Conservation (phyloP, 83 land plant genomes). For the Thuja plicata region DNA sequence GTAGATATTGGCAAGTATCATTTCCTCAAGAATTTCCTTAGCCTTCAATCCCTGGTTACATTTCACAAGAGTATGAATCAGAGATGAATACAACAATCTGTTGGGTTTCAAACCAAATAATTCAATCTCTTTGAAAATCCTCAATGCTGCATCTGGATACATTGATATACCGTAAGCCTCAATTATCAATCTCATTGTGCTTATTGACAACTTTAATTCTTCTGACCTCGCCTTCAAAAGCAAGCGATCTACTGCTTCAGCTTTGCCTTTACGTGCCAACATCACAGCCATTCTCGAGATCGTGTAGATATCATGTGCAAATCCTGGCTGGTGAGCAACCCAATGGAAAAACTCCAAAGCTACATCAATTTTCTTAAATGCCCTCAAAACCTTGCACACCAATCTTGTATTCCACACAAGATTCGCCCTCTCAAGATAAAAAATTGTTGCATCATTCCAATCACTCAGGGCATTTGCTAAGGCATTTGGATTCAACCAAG, state of each 20-base stretch:
- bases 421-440: conserved; percentile 34
- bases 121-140: conserved; percentile 34
- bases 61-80: conserved; percentile 48
- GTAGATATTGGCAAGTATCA: conserved; percentile 39
- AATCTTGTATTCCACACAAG: conserved; percentile 61
- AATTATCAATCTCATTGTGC: conserved; percentile 47
- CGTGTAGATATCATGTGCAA: conserved; percentile 54
- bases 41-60: conserved; percentile 36
- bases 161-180: conserved; percentile 64
- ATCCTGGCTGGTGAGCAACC: conserved; percentile 72
- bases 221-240: conserved; percentile 41
- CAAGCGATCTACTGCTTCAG: conserved; percentile 51
- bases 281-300: conserved; percentile 53
- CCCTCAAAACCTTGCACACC: conserved; percentile 61
- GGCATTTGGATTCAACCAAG: conserved; percentile 72
- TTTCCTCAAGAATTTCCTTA: conserved; percentile 57
- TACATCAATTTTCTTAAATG: conserved; percentile 48
- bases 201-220: conserved; percentile 42
- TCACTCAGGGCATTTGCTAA: conserved; percentile 46
- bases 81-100: conserved; percentile 51
- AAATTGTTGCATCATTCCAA: conserved; percentile 48
- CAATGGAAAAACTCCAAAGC: conserved; percentile 68
- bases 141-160: conserved; percentile 54
- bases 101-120: conserved; percentile 14
- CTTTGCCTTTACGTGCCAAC: conserved; percentile 49